These are phyloP conservation scores for Aspergillus cejpii DNA, from an alignment of 2,329 filamentous ascomycete species.

Conservation along the genomic window DNA sequence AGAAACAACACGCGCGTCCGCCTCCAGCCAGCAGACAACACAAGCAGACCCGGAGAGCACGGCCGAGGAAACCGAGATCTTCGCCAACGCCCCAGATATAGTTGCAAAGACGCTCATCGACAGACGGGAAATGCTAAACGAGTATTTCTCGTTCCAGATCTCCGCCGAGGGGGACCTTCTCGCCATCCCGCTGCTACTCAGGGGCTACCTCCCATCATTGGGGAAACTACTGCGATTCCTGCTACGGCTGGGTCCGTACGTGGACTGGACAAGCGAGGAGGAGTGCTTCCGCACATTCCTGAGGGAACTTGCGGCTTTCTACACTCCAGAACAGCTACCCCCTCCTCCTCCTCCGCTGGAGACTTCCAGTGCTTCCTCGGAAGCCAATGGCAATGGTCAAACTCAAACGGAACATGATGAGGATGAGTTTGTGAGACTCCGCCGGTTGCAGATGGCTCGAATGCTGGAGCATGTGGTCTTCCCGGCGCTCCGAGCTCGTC, in stretches of 20 bases:
- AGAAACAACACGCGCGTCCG: conserved; percentile 27
- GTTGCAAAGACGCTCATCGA: conserved; percentile 65
- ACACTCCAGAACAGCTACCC: conserved; percentile 80
- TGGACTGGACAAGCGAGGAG: conserved; percentile 81
- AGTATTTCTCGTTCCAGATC: conserved; percentile 87
- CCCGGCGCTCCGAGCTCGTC: conserved; percentile 72
- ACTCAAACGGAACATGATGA: conserved; percentile 35
- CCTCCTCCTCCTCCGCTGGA: conserved; percentile 31
- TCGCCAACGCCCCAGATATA: conserved; percentile 57
- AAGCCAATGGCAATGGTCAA: conserved; percentile 7
- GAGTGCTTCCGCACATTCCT: conserved; percentile 78
- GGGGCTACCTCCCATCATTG: conserved; percentile 78
- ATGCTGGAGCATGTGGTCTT: conserved; percentile 83
- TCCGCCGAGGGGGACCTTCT: conserved; percentile 68
- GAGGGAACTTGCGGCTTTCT: conserved; percentile 80
- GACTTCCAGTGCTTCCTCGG: not conserved
- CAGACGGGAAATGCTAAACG: conserved; percentile 74
- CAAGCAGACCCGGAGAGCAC: conserved; percentile 18
- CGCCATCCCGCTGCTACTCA: conserved; percentile 75
- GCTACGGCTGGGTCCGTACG: conserved; percentile 76
- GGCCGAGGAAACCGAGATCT: conserved; percentile 51
- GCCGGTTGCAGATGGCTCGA: conserved; percentile 63
- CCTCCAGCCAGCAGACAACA: conserved; percentile 2
- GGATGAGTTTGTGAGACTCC: conserved; percentile 40
- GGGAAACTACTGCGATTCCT: conserved; percentile 85